Percentiles rank a stretch among this genome's conserved stretches.
These are phyloP conservation scores for Beta lomatogona DNA, from an alignment of 179 eudicot genomes.

Conservation along the genomic window DNA sequence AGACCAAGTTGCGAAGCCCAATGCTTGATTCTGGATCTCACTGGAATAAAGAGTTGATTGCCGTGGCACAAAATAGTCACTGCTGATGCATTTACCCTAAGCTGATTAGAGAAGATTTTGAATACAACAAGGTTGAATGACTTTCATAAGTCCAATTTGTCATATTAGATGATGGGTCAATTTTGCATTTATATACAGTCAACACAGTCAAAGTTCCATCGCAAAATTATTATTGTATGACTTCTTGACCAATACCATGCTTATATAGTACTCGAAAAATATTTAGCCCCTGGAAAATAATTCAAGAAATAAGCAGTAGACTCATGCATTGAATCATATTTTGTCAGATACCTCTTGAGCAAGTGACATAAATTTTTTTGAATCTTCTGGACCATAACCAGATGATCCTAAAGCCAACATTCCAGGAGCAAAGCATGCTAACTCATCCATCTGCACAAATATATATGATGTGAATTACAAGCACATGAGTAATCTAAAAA, in stretches of 20 bases:
- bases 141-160: neutral
- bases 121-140: neutral
- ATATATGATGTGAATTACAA: slow-evolving; percentile 10
- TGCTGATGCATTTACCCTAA: too few species aligned
- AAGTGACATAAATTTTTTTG: slow-evolving; percentile 69
- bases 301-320: neutral
- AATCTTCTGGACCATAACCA: slow-evolving; percentile 77
- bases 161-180: neutral
- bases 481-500: slow-evolving; percentile 3
- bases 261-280: neutral
- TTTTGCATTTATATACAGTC: neutral
- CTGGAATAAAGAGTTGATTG: too few species aligned
- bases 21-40: too few species aligned
- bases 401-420: slow-evolving; percentile 92
- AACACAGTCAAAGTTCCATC: neutral
- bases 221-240: neutral
- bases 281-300: neutral
- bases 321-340: neutral
- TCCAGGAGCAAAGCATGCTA: slow-evolving; percentile 99
- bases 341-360: slow-evolving; percentile 82
- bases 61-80: too few species aligned
- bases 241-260: neutral
- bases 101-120: neutral
- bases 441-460: slow-evolving; percentile 91
- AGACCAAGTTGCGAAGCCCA: too few species aligned